Percentiles rank a stretch among this genome's conserved stretches.
Evolutionary conservation across 164 flowering plant species (phyloP).

Genomic region (Vitis labrusca): DNA sequence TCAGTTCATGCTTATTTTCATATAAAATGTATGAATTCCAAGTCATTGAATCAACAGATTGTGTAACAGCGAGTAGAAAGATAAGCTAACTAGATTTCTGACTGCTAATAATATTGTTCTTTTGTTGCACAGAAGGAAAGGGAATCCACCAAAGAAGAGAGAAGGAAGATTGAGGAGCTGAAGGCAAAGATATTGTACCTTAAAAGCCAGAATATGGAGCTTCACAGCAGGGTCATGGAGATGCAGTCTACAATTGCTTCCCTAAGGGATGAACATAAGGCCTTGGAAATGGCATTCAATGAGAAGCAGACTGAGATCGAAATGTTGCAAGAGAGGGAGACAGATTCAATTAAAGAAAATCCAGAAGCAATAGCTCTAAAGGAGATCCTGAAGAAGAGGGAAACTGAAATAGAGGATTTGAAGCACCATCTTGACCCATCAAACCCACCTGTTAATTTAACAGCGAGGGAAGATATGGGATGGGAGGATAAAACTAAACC

Average conservation of each 20-base stretch:
- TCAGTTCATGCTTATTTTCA: too few species aligned
- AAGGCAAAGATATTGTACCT: constrained; percentile 38
- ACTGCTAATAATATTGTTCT: too few species aligned
- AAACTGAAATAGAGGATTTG: constrained; percentile 49
- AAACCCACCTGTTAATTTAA: constrained; percentile 18
- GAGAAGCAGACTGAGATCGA: constrained; percentile 56
- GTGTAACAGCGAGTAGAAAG: too few species aligned
- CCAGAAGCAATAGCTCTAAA: constrained; percentile 28
- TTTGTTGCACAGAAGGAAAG: constrained; percentile 53
- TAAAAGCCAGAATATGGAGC: constrained; percentile 50
- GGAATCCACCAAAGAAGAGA: constrained; percentile 40
- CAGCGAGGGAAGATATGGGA: not conserved
- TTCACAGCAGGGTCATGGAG: constrained; percentile 40
- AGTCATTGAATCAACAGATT: too few species aligned
- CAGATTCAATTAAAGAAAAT: constrained; percentile 13
- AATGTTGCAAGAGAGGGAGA: constrained; percentile 29
- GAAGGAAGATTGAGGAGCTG: constrained; percentile 50
- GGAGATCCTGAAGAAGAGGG: constrained; percentile 51
- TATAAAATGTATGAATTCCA: too few species aligned
- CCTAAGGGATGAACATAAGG: constrained; percentile 52
- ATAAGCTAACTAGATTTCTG: too few species aligned
- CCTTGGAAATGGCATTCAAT: constrained; percentile 40
- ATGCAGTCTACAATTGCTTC: constrained; percentile 57
- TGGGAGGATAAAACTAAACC: constrained; percentile 4
- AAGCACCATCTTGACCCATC: constrained; percentile 44